phyloP scores from a whole-genome alignment of 1,284 basidiomycete genomes.

The Crepidotus sp. region DNA sequence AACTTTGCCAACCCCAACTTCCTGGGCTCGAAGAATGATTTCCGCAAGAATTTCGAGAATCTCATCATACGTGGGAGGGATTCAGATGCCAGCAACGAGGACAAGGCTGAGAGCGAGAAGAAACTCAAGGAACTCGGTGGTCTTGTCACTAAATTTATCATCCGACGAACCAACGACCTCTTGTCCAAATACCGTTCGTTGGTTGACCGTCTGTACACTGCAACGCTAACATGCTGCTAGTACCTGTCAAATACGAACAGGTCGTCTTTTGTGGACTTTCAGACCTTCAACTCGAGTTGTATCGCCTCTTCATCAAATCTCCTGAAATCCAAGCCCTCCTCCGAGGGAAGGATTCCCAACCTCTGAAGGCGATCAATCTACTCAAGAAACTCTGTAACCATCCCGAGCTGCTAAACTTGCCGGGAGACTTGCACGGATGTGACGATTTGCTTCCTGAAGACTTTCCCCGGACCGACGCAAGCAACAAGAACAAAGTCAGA shows the following conservation, averaged over 20 bases:
- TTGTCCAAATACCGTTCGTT: slow-evolving; percentile 91
- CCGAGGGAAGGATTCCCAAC: slow-evolving; percentile 87
- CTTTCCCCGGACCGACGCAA: slow-evolving; percentile 52
- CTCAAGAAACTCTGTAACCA: slow-evolving; percentile 98
- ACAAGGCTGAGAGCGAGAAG: slow-evolving; percentile 78
- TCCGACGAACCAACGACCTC: slow-evolving; percentile 93
- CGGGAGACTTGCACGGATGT: slow-evolving; percentile 80
- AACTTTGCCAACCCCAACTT: slow-evolving; percentile 97
- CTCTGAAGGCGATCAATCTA: slow-evolving; percentile 94
- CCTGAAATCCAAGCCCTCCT: slow-evolving; percentile 91
- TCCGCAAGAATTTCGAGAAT: slow-evolving; percentile 95
- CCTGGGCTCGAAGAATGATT: slow-evolving; percentile 86
- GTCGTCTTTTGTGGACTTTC: slow-evolving; percentile 96
- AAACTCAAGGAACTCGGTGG: slow-evolving; percentile 92
- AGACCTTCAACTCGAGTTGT: slow-evolving; percentile 82
- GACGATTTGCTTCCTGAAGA: slow-evolving; percentile 81
- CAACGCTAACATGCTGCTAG: slow-evolving; percentile 32
- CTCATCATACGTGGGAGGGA: slow-evolving; percentile 92
- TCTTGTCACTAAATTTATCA: slow-evolving; percentile 94
- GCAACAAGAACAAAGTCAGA: slow-evolving; percentile 32
- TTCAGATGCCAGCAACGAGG: slow-evolving; percentile 77
- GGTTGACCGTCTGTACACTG: background rate
- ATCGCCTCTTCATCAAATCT: slow-evolving; percentile 89
- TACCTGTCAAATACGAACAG: slow-evolving; percentile 98
- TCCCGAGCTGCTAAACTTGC: slow-evolving; percentile 86